phyloP scores from a whole-genome alignment of 768 basidiomycete genomes.

The Boletus sp. region DNA sequence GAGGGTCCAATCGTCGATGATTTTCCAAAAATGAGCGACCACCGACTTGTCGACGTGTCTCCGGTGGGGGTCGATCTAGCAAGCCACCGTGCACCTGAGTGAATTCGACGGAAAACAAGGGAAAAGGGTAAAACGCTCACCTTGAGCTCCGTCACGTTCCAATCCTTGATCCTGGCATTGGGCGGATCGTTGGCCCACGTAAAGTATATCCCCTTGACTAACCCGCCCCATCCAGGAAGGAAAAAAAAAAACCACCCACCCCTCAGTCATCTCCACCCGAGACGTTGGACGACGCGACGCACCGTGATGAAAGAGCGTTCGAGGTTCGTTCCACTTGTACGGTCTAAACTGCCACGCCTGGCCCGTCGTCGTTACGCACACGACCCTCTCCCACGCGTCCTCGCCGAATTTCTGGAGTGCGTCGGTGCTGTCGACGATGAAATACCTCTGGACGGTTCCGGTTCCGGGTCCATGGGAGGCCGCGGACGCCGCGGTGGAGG shows the following conservation, averaged over 20 bases:
- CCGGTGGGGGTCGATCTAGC: conserved; percentile 82
- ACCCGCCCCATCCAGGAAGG: neutral
- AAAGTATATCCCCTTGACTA: conserved; percentile 94
- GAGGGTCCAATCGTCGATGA: conserved; percentile 80
- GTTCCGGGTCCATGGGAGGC: conserved; percentile 24
- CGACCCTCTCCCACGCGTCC: conserved; percentile 95
- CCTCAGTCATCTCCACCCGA: too few species aligned
- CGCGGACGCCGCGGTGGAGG: neutral
- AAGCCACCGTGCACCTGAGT: neutral
- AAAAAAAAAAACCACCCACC: too few species aligned
- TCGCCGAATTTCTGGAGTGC: conserved; percentile 88
- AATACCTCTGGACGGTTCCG: conserved; percentile 56
- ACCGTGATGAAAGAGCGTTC: conserved; percentile 93
- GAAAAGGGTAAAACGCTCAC: conserved; percentile 37
- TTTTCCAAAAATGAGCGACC: conserved; percentile 95
- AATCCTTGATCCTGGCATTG: conserved; percentile 86
- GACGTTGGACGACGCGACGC: neutral
- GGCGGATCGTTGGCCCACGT: conserved; percentile 93
- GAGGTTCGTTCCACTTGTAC: conserved; percentile 96
- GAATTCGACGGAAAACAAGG: neutral
- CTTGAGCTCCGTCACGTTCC: conserved; percentile 96
- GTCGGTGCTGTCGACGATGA: conserved; percentile 89
- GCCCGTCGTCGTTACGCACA: conserved; percentile 97
- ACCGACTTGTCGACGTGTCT: conserved; percentile 93
- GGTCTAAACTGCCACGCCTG: conserved; percentile 98